Evolutionary conservation across 306 rosid species (phyloP).

Genomic region (Acacia crassicarpa): DNA sequence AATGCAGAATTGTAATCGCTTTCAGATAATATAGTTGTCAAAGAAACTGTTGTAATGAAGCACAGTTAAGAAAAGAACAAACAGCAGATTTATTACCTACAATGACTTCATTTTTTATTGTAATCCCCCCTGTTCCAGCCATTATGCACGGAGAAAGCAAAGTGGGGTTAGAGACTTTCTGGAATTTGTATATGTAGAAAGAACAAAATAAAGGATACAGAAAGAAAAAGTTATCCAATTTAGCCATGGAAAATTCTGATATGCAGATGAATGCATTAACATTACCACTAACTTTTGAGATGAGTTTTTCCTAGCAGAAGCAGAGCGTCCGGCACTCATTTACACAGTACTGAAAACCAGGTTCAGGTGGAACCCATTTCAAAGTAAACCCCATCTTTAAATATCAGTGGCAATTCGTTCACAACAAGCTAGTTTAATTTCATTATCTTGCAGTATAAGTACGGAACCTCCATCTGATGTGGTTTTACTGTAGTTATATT

Average conservation of each 20-base stretch:
- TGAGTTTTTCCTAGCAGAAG: conserved; percentile 20
- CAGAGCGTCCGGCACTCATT: conserved; percentile 63
- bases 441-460: conserved; percentile 18
- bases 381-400: conserved; percentile 67
- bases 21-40: not conserved
- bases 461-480: not conserved
- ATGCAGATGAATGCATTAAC: conserved; percentile 6
- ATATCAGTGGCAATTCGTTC: conserved; percentile 44
- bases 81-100: conserved; percentile 49
- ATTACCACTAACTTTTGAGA: no score
- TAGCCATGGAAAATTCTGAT: not conserved
- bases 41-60: not conserved
- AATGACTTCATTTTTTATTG: not conserved
- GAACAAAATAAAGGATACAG: not conserved
- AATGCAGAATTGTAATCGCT: conserved; percentile 1
- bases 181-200: not conserved
- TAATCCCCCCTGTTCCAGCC: conserved; percentile 28
- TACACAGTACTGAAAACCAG: conserved; percentile 54
- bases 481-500: no score
- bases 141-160: conserved; percentile 21
- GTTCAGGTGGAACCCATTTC: conserved; percentile 54
- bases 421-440: conserved; percentile 30
- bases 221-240: not conserved
- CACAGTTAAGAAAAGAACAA: not conserved
- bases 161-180: conserved; percentile 1